Percentiles rank a stretch among this genome's conserved stretches.
Conservation (phyloP, 768 basidiomycete genomes). For the Dictyophora rubrovolvata region DNA sequence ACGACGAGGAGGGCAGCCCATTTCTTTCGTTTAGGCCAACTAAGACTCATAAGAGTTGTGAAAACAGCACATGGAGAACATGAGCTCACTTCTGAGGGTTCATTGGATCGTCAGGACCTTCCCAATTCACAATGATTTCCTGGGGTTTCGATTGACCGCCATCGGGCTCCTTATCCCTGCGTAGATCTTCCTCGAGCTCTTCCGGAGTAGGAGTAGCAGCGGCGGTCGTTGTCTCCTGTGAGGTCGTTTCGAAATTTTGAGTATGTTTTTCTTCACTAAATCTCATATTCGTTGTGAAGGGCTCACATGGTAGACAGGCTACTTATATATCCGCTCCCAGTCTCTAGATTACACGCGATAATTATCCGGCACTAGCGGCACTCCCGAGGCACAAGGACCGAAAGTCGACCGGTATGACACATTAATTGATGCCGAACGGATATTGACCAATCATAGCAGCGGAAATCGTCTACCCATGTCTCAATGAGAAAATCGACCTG, state of each 20-base stretch:
- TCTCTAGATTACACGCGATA: too few relatives aligned
- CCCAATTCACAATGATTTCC: slow-evolving; percentile 47
- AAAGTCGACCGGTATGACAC: too few relatives aligned
- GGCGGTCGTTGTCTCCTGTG: neutral
- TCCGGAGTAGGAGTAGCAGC: neutral
- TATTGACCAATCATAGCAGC: too few relatives aligned
- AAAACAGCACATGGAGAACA: neutral
- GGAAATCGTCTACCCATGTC: too few relatives aligned
- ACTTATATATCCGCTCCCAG: too few relatives aligned
- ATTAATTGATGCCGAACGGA: too few relatives aligned
- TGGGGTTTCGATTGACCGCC: neutral
- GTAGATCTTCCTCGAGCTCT: neutral
- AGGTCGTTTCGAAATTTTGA: neutral
- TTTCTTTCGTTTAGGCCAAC: slow-evolving; percentile 50
- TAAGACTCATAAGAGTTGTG: slow-evolving; percentile 13
- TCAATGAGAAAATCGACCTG: too few relatives aligned
- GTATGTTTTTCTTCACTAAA: neutral
- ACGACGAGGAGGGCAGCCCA: slow-evolving; percentile 59
- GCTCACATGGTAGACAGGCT: too few relatives aligned
- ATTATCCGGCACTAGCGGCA: too few relatives aligned
- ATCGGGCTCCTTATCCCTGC: too few relatives aligned
- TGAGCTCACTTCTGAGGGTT: slow-evolving; percentile 48
- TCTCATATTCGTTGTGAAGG: neutral
- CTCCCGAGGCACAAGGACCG: too few relatives aligned
- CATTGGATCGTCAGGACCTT: slow-evolving; percentile 45